Evolutionary conservation across 208 protist species (phyloP).

Genomic region (Trypanosoma platydactyli): DNA sequence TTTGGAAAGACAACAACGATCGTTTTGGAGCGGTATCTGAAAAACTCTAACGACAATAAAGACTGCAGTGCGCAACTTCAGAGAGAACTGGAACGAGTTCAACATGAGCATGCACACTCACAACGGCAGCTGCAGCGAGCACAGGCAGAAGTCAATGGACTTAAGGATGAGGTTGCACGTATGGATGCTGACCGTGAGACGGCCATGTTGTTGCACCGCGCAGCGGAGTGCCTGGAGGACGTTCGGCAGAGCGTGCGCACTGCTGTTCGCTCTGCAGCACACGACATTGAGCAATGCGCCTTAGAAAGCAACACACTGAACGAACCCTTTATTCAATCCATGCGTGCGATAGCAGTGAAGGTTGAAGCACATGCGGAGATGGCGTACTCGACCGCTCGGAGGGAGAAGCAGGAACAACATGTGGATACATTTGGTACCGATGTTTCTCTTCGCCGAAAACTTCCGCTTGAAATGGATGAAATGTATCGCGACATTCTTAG

Average conservation of each 20-base stretch:
- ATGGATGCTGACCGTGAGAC: slow-evolving; percentile 14
- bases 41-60: neutral
- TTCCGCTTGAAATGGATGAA: slow-evolving; percentile 3
- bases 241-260: slow-evolving; percentile 15
- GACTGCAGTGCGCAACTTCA: neutral
- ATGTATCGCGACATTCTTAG: slow-evolving; percentile 15
- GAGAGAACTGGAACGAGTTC: neutral
- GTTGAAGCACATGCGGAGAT: slow-evolving; percentile 58
- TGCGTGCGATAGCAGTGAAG: slow-evolving; percentile 43
- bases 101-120: slow-evolving; percentile 6
- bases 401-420: neutral
- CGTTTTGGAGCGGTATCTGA: neutral
- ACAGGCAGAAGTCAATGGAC: slow-evolving; percentile 9
- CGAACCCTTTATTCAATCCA: slow-evolving; percentile 37
- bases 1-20: neutral
- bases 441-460: neutral
- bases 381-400: neutral
- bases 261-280: slow-evolving; percentile 9
- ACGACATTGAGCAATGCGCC: slow-evolving; percentile 12
- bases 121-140: neutral
- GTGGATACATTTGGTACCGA: neutral
- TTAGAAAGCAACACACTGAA: slow-evolving; percentile 26
- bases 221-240: slow-evolving; percentile 21
- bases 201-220: slow-evolving; percentile 10
- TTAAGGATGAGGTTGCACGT: slow-evolving; percentile 21